A percentile compares a stretch with the other conserved stretches of the same genome.
Evolutionary conservation across 2,329 filamentous ascomycete genomes (phyloP).

Genomic region (Fusarium foetens): DNA sequence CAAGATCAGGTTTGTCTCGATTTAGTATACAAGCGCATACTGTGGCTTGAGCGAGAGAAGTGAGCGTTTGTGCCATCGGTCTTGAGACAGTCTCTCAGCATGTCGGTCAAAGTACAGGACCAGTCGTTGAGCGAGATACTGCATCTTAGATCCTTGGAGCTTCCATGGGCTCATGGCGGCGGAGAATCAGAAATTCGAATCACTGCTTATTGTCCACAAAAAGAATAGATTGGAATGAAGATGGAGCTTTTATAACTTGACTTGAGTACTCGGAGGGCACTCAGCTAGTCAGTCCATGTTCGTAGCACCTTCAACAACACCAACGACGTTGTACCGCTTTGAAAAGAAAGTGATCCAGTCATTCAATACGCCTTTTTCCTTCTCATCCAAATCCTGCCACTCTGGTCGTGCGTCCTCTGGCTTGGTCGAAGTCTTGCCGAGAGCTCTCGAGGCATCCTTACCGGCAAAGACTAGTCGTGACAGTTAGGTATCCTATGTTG

Average conservation of each 20-base stretch:
- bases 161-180: conserved; percentile 28
- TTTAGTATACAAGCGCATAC: background rate
- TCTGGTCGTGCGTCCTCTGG: conserved; percentile 83
- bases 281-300: conserved; percentile 58
- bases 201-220: background rate
- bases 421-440: conserved; percentile 88
- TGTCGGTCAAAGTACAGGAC: background rate
- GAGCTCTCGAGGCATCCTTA: conserved; percentile 92
- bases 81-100: background rate
- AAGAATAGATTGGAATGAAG: background rate
- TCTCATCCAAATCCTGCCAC: conserved; percentile 84
- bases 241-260: conserved; percentile 36
- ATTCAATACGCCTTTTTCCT: conserved; percentile 83
- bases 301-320: conserved; percentile 69
- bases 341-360: conserved; percentile 98
- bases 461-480: conserved; percentile 82
- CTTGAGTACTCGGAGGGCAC: conserved; percentile 28
- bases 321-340: conserved; percentile 94
- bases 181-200: conserved; percentile 30
- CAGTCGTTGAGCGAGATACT: background rate
- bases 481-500: conserved; percentile 9
- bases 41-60: background rate
- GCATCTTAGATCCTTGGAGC: background rate
- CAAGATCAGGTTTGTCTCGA: background rate
- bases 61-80: background rate